These are phyloP conservation scores for Cicer arietinum DNA, from an alignment of 306 rosid species.

Conservation along the genomic window DNA sequence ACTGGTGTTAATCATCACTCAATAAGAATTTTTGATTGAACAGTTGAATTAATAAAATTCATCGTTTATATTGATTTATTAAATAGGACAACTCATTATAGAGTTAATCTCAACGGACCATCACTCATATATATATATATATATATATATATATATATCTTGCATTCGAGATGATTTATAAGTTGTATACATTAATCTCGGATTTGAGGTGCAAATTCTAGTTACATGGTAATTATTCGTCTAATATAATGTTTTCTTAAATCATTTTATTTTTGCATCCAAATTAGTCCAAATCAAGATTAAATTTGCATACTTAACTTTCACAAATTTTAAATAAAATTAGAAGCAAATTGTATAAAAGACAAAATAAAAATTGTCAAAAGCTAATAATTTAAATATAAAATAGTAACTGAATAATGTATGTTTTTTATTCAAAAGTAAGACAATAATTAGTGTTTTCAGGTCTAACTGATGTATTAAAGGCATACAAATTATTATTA, in stretches of 20 bases:
- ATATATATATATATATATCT: too few species aligned
- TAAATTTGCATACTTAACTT: neutral
- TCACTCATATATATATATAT: too few species aligned
- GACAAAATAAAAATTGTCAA: neutral
- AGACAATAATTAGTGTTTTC: neutral
- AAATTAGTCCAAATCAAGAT: neutral
- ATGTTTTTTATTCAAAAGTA: neutral
- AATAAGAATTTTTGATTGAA: too few species aligned
- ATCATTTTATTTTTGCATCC: neutral
- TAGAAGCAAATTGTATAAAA: neutral
- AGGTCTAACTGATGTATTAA: neutral
- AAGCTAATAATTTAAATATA: slow-evolving; percentile 2
- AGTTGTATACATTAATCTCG: neutral
- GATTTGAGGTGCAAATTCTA: neutral
- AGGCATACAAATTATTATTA: neutral
- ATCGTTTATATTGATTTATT: too few species aligned
- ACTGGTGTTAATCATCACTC: too few species aligned
- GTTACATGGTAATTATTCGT: neutral
- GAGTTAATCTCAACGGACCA: too few species aligned
- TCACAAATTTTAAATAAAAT: neutral
- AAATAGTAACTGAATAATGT: neutral
- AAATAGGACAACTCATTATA: too few species aligned
- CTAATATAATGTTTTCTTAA: neutral
- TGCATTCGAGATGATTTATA: too few species aligned
- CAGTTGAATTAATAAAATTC: too few species aligned